Base-by-base conservation (phyloP, 2,329 filamentous ascomycete species). In the Ceratocystis huliohia region DNA sequence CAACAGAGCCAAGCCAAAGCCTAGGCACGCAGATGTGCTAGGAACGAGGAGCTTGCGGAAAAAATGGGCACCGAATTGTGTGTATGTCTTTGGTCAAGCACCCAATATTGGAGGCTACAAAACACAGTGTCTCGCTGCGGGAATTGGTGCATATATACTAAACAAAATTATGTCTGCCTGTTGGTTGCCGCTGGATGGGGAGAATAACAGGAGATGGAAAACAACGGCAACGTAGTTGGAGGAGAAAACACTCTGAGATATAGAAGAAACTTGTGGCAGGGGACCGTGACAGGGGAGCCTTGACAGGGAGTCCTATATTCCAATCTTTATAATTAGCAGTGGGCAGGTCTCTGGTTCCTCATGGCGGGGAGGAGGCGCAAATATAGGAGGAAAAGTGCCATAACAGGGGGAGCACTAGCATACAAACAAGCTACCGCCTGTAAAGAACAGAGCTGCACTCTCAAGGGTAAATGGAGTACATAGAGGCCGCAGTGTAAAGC, bases 251-350 rank as follows among this genome's bases (percentile, higher is more conserved):
- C 56, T 8, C 53, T 59, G 28, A 57, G 53, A 59, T 59, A 59
- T 59, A 59, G 56, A 59, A 59, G 56, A 59, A 59, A 59, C 56
- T 5, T n/a, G 30, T 59, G 56, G 56, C 56, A 59, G 56, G 56
- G 25, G 56, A 57, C 17, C 5, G n/a, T 37, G 1, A 28, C 56
- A 59, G 56, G 56, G 25, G 56, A 37, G 48, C 28, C 28, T 20
- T 59, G 30, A 25, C 48, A 28, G 33, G 17, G 59, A 45, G 59
- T 33, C 22, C 48, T 28, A 53, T 62, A 62, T 62, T 62, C 59
- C 20, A 53, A 53, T 53, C 22, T 53, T 41, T 28, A 53, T 53
- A 53, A 53, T 53, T 53, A 53, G 48, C 15, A 53, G 22, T 25
- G 10, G 37, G 37, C 13, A 41, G 48, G 48, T 53, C 25, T 28